Evolutionary conservation across 345 rosid genomes (phyloP).

Genomic region (Aethionema arabicum): DNA sequence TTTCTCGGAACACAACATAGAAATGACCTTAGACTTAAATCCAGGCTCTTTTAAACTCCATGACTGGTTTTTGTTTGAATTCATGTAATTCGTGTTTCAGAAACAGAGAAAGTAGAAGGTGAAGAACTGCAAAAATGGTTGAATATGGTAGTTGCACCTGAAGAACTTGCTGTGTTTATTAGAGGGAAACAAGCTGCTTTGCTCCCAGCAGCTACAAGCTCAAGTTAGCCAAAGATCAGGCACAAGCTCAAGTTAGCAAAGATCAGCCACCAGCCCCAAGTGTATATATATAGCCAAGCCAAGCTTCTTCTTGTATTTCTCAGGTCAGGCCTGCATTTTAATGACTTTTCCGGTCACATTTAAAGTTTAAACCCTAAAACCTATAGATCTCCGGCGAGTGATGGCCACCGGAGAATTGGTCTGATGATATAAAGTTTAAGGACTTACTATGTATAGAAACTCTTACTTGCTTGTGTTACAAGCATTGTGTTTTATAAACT

Average conservation of each 20-base stretch:
- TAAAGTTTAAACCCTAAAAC: no score
- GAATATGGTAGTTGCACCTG: conserved; percentile 66
- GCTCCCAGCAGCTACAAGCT: conserved; percentile 36
- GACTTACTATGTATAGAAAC: conserved; percentile 21
- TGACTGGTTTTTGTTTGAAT: conserved; percentile 19
- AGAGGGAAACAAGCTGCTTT: conserved; percentile 54
- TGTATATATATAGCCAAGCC: neutral
- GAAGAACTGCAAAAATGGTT: conserved; percentile 78
- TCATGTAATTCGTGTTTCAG: conserved; percentile 39
- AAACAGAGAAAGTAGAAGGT: conserved; percentile 89
- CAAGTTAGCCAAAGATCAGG: conserved; percentile 28
- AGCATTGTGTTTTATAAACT: conserved; percentile 22
- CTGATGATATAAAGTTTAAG: conserved; percentile 7
- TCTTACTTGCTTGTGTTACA: conserved; percentile 19
- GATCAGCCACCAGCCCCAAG: conserved; percentile 12
- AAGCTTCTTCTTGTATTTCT: conserved; percentile 14
- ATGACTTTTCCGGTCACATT: neutral
- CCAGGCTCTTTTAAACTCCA: neutral
- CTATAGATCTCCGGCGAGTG: no score
- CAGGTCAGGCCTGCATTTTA: conserved; percentile 7
- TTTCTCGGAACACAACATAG: conserved; percentile 1
- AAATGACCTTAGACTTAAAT: neutral
- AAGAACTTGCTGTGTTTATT: conserved; percentile 61
- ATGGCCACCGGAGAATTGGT: neutral
- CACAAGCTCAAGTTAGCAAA: conserved; percentile 27